Evolutionary conservation across 2,329 filamentous ascomycete species (phyloP).

Genomic region (Fusarium sp.): DNA sequence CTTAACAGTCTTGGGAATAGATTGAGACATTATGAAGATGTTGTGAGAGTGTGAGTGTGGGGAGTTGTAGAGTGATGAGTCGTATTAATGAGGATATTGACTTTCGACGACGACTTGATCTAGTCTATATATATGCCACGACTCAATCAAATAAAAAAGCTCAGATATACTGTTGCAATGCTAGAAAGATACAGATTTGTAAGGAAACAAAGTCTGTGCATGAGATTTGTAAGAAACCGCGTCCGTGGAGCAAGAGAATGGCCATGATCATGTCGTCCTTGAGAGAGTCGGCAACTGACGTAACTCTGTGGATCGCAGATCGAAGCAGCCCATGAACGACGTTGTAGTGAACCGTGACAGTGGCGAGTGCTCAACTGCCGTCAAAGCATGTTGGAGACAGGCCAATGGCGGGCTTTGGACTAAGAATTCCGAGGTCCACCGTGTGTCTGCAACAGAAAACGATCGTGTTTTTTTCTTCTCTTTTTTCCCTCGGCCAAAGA

Average conservation of each 20-base stretch:
- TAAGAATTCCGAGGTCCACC: constrained; percentile 32
- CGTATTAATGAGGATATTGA: background rate
- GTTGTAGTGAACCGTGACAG: constrained; percentile 15
- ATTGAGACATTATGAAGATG: constrained; percentile 43
- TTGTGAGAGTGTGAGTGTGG: background rate
- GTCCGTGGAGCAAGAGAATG: background rate
- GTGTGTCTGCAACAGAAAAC: constrained; percentile 1
- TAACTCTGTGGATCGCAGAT: constrained; percentile 30
- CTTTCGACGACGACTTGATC: background rate
- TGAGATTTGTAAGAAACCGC: constrained; percentile 37
- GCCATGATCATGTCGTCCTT: background rate
- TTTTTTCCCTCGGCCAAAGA: background rate
- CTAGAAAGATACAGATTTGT: constrained; percentile 27
- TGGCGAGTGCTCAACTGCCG: constrained; percentile 28
- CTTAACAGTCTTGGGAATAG: constrained; percentile 60
- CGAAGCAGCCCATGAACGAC: background rate
- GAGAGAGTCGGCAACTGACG: constrained; percentile 25
- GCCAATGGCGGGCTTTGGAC: constrained; percentile 30
- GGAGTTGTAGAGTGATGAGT: background rate
- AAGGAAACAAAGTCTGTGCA: constrained; percentile 27
- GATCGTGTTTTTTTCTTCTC: constrained; percentile 7
- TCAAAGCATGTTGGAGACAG: background rate
- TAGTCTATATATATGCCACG: constrained; percentile 17
- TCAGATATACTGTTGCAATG: background rate
- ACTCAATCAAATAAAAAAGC: background rate